Evolutionary conservation across 192 early-diverging fungal species (phyloP).

Genomic region (Kickxella alabastrina): DNA sequence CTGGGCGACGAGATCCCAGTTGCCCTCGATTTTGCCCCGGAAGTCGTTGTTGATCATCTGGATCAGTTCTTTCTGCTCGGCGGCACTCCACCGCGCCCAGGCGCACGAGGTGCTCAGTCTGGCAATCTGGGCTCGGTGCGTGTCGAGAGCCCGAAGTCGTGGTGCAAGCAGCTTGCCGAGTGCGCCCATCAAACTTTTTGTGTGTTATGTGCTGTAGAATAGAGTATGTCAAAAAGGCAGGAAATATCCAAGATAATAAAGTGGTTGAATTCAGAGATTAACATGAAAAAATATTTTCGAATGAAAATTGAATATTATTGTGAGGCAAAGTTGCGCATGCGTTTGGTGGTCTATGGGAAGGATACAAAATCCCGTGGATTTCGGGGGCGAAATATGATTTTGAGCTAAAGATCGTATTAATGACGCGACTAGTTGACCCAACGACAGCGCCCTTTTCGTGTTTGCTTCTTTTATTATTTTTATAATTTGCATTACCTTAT

Average conservation of each 20-base stretch:
- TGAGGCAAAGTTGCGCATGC: too few species aligned
- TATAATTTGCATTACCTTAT: not conserved
- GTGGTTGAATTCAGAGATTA: too few species aligned
- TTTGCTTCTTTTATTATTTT: not conserved
- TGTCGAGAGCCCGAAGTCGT: not conserved
- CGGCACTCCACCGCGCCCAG: not conserved
- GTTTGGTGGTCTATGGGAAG: too few species aligned
- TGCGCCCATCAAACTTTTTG: not conserved
- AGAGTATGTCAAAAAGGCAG: not conserved
- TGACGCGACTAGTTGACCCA: too few species aligned
- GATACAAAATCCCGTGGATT: too few species aligned
- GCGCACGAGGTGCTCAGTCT: too few species aligned
- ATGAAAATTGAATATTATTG: too few species aligned
- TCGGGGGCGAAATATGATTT: too few species aligned
- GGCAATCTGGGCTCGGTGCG: not conserved
- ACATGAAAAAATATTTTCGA: too few species aligned
- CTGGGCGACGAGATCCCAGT: conserved; percentile 10
- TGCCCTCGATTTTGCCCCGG: conserved; percentile 5
- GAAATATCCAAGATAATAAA: not conserved
- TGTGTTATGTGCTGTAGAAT: not conserved
- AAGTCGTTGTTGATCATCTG: conserved; percentile 2
- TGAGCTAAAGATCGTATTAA: too few species aligned
- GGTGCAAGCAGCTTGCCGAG: not conserved
- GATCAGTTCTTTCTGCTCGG: conserved; percentile 4
- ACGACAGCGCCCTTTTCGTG: too few species aligned